Conservation (phyloP, 495 filamentous ascomycete species). For the Geoglossum glabrum region DNA sequence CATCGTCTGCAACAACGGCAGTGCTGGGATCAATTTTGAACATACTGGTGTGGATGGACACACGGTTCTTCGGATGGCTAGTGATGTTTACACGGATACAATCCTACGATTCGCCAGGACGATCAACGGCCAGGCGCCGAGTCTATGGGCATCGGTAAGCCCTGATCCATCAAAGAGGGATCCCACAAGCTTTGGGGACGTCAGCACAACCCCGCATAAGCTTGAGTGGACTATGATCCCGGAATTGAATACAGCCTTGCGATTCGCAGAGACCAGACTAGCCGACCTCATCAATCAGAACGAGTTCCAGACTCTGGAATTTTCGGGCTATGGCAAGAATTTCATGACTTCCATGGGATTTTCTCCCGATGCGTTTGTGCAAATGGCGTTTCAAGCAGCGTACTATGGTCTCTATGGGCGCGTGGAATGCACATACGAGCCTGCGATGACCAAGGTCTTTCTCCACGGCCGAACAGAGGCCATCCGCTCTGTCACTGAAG, state of each 20-base stretch:
- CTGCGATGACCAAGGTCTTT: constrained; percentile 91
- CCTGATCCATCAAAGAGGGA: constrained; percentile 91
- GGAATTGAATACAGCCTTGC: constrained; percentile 73
- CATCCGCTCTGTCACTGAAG: constrained; percentile 64
- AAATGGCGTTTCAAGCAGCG: constrained; percentile 98
- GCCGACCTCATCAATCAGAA: constrained; percentile 93
- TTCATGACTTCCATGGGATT: constrained; percentile 95
- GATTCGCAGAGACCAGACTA: constrained; percentile 87
- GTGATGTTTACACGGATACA: constrained; percentile 92
- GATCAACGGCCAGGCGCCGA: constrained; percentile 88
- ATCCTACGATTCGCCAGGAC: constrained; percentile 89
- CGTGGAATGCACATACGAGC: constrained; percentile 89
- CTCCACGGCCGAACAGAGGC: constrained; percentile 91
- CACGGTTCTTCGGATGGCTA: constrained; percentile 88
- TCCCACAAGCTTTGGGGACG: constrained; percentile 81
- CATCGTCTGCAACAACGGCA: constrained; percentile 97
- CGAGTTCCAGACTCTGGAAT: constrained; percentile 86
- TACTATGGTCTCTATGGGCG: constrained; percentile 95
- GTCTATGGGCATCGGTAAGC: constrained; percentile 73
- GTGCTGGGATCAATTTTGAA: constrained; percentile 96
- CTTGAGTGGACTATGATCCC: constrained; percentile 96
- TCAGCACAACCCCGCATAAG: constrained; percentile 85
- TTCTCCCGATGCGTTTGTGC: constrained; percentile 91
- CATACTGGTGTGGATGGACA: constrained; percentile 97
- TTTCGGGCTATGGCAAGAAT: constrained; percentile 78